Percentiles rank a stretch among this genome's conserved stretches.
These are phyloP conservation scores for Aspergillus egyptiacus DNA, from an alignment of 495 filamentous ascomycete species.

Conservation along the genomic window DNA sequence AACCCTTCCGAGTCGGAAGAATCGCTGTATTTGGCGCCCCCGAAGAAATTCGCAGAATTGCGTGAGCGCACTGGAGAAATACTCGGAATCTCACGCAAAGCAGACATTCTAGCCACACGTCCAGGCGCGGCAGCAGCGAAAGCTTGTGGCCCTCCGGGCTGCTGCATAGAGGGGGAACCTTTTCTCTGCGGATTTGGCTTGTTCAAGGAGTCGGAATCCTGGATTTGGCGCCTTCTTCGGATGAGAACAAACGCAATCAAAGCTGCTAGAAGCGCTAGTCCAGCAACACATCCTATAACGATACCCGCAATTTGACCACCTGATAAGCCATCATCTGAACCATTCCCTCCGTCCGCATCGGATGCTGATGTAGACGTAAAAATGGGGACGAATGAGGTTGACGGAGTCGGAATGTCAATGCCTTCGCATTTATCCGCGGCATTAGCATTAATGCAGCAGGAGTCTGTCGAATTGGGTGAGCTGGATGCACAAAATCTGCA, in stretches of 20 bases:
- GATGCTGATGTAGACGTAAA: conserved; percentile 50
- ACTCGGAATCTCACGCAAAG: conserved; percentile 66
- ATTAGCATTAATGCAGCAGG: conserved; percentile 84
- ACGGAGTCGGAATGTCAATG: conserved; percentile 70
- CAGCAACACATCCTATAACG: conserved; percentile 74
- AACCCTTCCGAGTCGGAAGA: conserved; percentile 76
- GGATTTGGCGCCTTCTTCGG: conserved; percentile 53
- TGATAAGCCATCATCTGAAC: conserved; percentile 50
- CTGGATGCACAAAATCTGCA: conserved; percentile 80
- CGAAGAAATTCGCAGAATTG: conserved; percentile 34
- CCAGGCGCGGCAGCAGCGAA: conserved; percentile 77
- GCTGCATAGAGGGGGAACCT: conserved; percentile 47
- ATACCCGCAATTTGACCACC: conserved; percentile 86
- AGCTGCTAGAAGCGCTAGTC: conserved; percentile 58
- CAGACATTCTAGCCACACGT: conserved; percentile 92
- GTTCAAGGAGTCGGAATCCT: conserved; percentile 67
- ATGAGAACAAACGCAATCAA: conserved; percentile 56
- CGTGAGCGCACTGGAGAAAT: conserved; percentile 52
- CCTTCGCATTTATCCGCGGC: conserved; percentile 61
- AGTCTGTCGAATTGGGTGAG: conserved; percentile 86
- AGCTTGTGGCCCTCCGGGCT: conserved; percentile 45
- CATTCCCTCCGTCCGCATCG: conserved; percentile 33
- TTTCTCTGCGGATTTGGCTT: conserved; percentile 75
- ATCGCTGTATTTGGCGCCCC: conserved; percentile 53
- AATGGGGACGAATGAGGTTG: conserved; percentile 59